Evolutionary conservation across 2,329 filamentous ascomycete species (phyloP).

Genomic region (Sporothrix luriei): DNA sequence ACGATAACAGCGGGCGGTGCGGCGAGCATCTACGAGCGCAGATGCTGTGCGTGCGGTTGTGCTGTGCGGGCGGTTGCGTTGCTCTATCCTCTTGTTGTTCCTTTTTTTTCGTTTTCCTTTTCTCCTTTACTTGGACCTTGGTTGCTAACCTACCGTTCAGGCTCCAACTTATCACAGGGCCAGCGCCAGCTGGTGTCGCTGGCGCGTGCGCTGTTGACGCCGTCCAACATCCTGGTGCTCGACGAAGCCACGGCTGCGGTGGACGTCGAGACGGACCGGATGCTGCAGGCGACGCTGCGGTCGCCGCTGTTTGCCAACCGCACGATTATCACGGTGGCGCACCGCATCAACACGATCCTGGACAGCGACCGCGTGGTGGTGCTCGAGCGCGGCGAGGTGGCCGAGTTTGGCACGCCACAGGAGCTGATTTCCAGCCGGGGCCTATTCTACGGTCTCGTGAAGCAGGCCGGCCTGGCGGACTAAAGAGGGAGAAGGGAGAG

Average conservation of each 20-base stretch:
- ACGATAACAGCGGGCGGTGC: slow-evolving; percentile 5
- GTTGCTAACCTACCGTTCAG: slow-evolving; percentile 48
- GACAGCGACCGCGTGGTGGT: slow-evolving; percentile 88
- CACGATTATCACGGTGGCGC: slow-evolving; percentile 97
- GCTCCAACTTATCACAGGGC: slow-evolving; percentile 92
- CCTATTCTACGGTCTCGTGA: slow-evolving; percentile 86
- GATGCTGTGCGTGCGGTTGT: not conserved
- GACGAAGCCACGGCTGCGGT: slow-evolving; percentile 90
- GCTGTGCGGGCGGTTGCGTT: not conserved
- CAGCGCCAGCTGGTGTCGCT: slow-evolving; percentile 93
- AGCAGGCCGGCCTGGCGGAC: slow-evolving; percentile 76
- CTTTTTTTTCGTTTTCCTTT: not conserved
- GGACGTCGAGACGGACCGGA: slow-evolving; percentile 68
- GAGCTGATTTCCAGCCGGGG: slow-evolving; percentile 75
- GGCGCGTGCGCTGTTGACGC: slow-evolving; percentile 88
- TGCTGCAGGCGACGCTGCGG: slow-evolving; percentile 66
- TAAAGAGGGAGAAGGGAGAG: slow-evolving; percentile 29
- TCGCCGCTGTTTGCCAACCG: slow-evolving; percentile 77
- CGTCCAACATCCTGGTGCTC: slow-evolving; percentile 93
- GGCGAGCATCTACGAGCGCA: slow-evolving; percentile 19
- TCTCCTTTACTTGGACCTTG: not conserved
- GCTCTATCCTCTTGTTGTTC: too few relatives aligned
- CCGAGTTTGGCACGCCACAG: slow-evolving; percentile 86
- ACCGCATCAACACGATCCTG: slow-evolving; percentile 97
- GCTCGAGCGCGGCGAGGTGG: slow-evolving; percentile 84